Conservation (phyloP, 306 rosid genomes). For the Sicyos edulis region DNA sequence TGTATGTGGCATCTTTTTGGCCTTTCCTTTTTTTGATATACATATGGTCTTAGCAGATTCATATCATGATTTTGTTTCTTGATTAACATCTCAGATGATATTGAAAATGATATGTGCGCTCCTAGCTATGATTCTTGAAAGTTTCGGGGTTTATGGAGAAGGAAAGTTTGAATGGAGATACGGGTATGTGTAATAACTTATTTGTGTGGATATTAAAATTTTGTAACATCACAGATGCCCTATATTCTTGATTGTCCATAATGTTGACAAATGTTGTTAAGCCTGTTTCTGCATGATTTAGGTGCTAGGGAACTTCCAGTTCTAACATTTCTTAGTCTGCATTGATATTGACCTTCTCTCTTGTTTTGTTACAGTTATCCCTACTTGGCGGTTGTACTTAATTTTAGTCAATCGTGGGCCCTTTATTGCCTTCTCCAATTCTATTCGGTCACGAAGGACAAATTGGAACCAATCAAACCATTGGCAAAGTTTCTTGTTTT, state of each 20-base stretch:
- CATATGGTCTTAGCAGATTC: neutral
- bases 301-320: conserved; percentile 6
- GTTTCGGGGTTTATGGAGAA: conserved; percentile 94
- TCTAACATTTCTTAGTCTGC: neutral
- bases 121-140: conserved; percentile 86
- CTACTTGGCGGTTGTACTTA: conserved; percentile 84
- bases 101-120: conserved; percentile 89
- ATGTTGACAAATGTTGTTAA: neutral
- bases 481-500: conserved; percentile 81
- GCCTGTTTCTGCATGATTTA: neutral
- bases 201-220: neutral
- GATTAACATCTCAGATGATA: conserved; percentile 65
- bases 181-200: conserved; percentile 52
- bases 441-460: conserved; percentile 84
- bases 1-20: conserved; percentile 48
- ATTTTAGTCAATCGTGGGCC: conserved; percentile 99
- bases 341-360: conserved; percentile 22
- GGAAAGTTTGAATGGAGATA: conserved; percentile 90
- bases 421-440: conserved; percentile 93
- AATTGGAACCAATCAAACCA: conserved; percentile 81
- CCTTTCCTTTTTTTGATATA: conserved; percentile 14
- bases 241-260: neutral
- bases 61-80: conserved; percentile 24
- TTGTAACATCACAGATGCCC: conserved; percentile 17
- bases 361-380: conserved; percentile 70